Evolutionary conservation across 2,329 filamentous ascomycete species (phyloP), one percentile per base, ranked within the genome.

Genomic region (Cladorrhinum sp.): DNA sequence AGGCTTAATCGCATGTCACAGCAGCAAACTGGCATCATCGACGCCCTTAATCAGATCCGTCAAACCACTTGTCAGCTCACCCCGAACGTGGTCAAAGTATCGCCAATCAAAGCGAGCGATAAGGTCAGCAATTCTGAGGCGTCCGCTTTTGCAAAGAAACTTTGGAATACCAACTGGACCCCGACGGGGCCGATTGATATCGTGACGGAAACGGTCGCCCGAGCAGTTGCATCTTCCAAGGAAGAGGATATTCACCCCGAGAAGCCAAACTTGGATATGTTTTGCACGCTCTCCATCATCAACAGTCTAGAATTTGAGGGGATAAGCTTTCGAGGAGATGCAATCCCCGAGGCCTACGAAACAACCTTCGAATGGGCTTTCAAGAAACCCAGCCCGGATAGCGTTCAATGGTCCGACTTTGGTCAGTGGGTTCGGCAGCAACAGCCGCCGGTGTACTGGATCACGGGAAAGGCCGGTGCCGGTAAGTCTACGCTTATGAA

Each of bases 401-500:
- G 18, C 9, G 30, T 0, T 10, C 36, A 49, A 9, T 55, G 51
- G 52, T 39, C 54, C 12, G 28, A 48, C 42, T 48, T 60, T n/a
- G 24, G 14, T 12, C 18, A 30, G 16, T 60, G 58, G 58, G 52
- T 60, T 24, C 23, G 20, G 3, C 24, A 36, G 1, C 20, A 53
- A 14, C 3, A 18, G 16, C 9, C 36, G 5, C n/a, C 36, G 1
- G 0, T 60, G 0, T 60, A 60, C 26, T 56, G 58, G 52, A 7
- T 70, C 21, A 58, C 60, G 0, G 68, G 68, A 1, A 70, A 70
- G 14, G 64, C 68, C 3, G 67, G 68, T 2, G 65, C 65, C 16
- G 67, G 68, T 0, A 68, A 68, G 28, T 68, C 66, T 1, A 69
- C 68, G n/a, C 33, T 70, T 9, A 66, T 70, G 68, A 70, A 68